These are phyloP conservation scores for Colletotrichum salicis DNA, from an alignment of 2,329 filamentous ascomycete species.

Conservation along the genomic window DNA sequence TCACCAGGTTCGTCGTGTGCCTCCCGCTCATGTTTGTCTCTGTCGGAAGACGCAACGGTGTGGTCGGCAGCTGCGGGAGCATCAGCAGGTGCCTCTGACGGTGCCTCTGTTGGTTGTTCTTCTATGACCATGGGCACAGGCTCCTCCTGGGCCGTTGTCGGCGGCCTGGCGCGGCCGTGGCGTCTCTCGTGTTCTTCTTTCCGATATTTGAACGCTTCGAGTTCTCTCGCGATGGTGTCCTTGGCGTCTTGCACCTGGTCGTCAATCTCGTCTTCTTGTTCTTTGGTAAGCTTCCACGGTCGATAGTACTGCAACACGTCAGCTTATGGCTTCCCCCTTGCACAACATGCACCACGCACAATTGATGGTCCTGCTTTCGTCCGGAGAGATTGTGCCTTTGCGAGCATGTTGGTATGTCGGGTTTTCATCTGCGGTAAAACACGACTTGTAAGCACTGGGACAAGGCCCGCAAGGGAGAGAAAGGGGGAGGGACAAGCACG, in stretches of 20 bases:
- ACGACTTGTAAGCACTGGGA: constrained; percentile 39
- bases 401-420: constrained; percentile 77
- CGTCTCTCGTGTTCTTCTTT: constrained; percentile 52
- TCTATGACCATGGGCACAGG: constrained; percentile 48
- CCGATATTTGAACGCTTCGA: constrained; percentile 67
- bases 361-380: constrained; percentile 79
- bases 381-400: constrained; percentile 76
- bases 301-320: constrained; percentile 76
- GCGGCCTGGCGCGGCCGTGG: constrained; percentile 39
- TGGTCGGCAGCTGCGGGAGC: constrained; percentile 51
- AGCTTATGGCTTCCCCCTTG: not conserved
- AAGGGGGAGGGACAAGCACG: constrained; percentile 46
- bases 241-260: constrained; percentile 76
- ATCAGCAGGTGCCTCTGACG: constrained; percentile 49
- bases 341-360: constrained; percentile 61
- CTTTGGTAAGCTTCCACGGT: constrained; percentile 78
- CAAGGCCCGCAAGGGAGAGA: not conserved
- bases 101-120: constrained; percentile 43
- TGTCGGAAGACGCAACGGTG: constrained; percentile 42
- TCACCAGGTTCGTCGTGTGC: constrained; percentile 78
- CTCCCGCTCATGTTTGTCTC: constrained; percentile 51
- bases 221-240: constrained; percentile 71
- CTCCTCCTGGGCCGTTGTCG: constrained; percentile 37
- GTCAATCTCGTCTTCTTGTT: constrained; percentile 77
- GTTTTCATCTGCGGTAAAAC: constrained; percentile 71